Evolutionary conservation across 305 asterid species (phyloP).

Genomic region (Rubia occidens): DNA sequence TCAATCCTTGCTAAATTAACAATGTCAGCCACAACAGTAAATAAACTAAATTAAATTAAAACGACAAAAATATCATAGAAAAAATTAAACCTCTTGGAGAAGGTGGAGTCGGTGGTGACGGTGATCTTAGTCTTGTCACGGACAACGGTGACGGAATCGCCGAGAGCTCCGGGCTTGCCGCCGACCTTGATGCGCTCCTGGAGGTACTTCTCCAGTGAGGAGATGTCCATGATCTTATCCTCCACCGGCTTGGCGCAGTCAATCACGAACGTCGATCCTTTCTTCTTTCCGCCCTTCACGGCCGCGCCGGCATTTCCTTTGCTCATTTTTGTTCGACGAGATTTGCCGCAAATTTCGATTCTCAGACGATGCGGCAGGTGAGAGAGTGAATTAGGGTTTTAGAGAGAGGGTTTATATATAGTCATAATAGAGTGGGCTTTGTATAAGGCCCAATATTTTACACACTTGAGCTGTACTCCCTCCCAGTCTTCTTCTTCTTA

Average conservation of each 20-base stretch:
- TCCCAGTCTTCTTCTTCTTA: no score
- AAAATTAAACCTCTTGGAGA: slow-evolving; percentile 37
- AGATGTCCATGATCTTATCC: slow-evolving; percentile 76
- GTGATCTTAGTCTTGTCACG: slow-evolving; percentile 72
- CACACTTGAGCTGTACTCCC: no score
- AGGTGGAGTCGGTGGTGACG: slow-evolving; percentile 48
- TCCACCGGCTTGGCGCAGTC: slow-evolving; percentile 77
- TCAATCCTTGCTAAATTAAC: no score
- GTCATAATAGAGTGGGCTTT: neutral
- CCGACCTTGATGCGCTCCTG: slow-evolving; percentile 81
- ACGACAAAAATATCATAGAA: neutral
- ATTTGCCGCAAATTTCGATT: neutral
- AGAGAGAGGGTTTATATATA: neutral
- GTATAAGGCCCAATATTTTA: neutral
- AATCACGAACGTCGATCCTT: slow-evolving; percentile 25
- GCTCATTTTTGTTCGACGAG: slow-evolving; percentile 11
- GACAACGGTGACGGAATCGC: slow-evolving; percentile 47
- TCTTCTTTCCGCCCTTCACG: slow-evolving; percentile 21
- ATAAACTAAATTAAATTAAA: neutral
- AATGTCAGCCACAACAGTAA: no score
- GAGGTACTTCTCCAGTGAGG: slow-evolving; percentile 60
- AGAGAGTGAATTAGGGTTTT: neutral
- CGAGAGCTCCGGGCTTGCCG: slow-evolving; percentile 80
- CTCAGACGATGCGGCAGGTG: neutral
- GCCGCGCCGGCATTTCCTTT: slow-evolving; percentile 10